Evolutionary conservation across 306 rosid genomes (phyloP), one percentile per base, ranked within the genome.

Genomic region (apple (Malus domestica)): DNA sequence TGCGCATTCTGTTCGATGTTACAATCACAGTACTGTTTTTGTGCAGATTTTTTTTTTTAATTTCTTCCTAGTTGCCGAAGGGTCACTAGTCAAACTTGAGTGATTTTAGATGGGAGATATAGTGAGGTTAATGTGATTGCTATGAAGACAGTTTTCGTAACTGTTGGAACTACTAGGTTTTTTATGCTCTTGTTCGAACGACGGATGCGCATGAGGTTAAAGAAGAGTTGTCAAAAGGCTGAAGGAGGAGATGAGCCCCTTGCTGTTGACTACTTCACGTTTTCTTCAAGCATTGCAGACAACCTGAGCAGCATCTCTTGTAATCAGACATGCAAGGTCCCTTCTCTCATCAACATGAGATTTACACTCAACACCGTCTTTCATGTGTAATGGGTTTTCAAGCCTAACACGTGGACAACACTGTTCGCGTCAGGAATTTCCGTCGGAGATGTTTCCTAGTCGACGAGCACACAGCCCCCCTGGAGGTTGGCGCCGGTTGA

Each of bases 201-300:
- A 84, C 90, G 66, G 95, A 92, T 70, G 80, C 84, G 30, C 29
- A 46, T 6, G 81, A 62, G 10, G 89, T 92, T 51, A 83, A 90
- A 75, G 58, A 85, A 32, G 88, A 83, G 73, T 74, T 92, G 65
- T 68, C 69, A 27, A 79, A 90, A 87, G 97, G 83, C 85, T 74
- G 92, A 78, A 73, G 93, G 88, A 84, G 86, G 78, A 64, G 86
- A 86, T 79, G 85, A 82, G 38, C 83, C 85, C 4, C 73, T 89
- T 80, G 81, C 72, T 52, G 95, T 90, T 42, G 97, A 92, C 67
- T 85, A 76, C 82, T 92, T 87, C 85, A 89, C 92, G 68, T 30
- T 94, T 94, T 92, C 97, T 78, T 88, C 97, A 59, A 95, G 96
- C 87, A 95, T 90, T 62, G 96, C 97, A 4, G 92, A 88, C 33